phyloP scores from a whole-genome alignment of 306 rosid species.

The Phaseolus lunatus region DNA sequence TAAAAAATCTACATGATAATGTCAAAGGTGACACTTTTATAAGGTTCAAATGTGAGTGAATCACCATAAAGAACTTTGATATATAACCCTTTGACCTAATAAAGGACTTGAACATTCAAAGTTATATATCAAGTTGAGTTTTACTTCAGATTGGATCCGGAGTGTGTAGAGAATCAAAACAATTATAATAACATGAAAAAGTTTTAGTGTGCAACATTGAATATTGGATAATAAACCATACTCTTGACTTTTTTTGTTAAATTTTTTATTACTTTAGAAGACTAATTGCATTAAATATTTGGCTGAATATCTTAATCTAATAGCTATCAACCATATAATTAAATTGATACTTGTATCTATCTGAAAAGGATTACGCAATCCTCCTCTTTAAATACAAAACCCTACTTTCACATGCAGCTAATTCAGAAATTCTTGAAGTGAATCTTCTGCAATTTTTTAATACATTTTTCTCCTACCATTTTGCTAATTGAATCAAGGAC shows the following conservation, averaged over 20 bases:
- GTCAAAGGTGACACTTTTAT: no score
- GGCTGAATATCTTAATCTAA: conserved; percentile 10
- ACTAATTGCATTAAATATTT: conserved; percentile 37
- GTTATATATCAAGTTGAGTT: not conserved
- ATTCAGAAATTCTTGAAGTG: not conserved
- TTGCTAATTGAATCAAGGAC: conserved; percentile 38
- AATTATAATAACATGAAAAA: not conserved
- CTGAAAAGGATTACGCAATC: not conserved
- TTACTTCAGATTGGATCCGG: not conserved
- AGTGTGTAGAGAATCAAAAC: not conserved
- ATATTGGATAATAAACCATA: not conserved
- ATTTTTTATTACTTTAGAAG: conserved; percentile 9
- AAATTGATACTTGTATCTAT: not conserved
- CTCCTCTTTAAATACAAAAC: not conserved
- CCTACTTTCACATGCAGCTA: conserved; percentile 41
- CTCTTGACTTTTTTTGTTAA: not conserved
- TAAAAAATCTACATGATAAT: no score
- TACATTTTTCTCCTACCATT: not conserved
- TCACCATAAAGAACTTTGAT: no score
- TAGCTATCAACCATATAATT: not conserved
- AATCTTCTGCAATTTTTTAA: conserved; percentile 9
- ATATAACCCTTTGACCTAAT: not conserved
- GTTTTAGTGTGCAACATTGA: not conserved
- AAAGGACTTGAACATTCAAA: not conserved
- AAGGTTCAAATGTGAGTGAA: not conserved